These are phyloP conservation scores for Backusella westeae DNA, from an alignment of 192 early-diverging fungal genomes.

Conservation along the genomic window DNA sequence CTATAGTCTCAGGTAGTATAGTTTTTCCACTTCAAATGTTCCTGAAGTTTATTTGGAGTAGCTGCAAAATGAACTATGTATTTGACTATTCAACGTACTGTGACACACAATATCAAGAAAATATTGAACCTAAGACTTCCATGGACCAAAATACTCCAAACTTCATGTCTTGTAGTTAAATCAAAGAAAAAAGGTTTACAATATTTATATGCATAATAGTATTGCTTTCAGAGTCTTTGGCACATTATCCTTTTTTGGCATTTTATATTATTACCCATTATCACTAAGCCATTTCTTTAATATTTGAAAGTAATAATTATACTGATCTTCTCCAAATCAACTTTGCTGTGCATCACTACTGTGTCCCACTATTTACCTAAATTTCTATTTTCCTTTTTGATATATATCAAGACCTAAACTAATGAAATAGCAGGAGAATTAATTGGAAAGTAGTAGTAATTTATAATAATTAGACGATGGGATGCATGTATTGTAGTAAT, in stretches of 20 bases:
- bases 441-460: background rate
- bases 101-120: background rate
- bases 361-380: background rate
- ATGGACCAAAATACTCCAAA: background rate
- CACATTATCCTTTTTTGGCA: too few relatives aligned
- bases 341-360: background rate
- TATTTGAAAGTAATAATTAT: background rate
- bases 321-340: background rate
- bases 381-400: background rate
- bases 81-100: background rate
- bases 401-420: background rate
- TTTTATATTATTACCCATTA: too few relatives aligned
- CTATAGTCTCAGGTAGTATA: background rate
- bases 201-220: too few relatives aligned
- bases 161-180: background rate
- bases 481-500: background rate
- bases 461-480: background rate
- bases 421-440: background rate
- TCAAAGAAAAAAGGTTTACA: too few relatives aligned
- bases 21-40: background rate
- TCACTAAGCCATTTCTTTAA: background rate
- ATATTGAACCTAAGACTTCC: background rate
- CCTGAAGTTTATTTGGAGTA: background rate
- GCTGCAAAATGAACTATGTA: background rate
- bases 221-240: too few relatives aligned